Percentiles rank a stretch among this genome's conserved stretches.
Evolutionary conservation across 2,329 filamentous ascomycete genomes (phyloP).

Genomic region (Chaetomiaceae sp.): DNA sequence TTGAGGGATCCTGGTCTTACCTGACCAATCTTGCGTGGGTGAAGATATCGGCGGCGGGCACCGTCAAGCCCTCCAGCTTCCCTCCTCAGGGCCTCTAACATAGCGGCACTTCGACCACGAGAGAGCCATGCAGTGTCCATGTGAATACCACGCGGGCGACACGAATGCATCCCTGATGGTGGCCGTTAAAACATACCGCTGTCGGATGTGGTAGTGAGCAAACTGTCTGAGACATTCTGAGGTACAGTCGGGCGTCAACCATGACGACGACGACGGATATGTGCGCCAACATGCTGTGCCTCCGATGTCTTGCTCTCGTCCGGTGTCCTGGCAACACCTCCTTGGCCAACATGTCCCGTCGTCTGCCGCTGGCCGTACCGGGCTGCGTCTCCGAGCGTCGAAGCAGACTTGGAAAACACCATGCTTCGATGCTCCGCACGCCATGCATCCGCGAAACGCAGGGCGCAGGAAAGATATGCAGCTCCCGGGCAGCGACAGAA

Average conservation of each 20-base stretch:
- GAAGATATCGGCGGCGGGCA: conserved; percentile 63
- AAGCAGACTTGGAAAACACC: neutral
- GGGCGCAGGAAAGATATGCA: conserved; percentile 7
- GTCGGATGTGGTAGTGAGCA: conserved; percentile 12
- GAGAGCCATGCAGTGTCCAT: neutral
- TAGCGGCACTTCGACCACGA: neutral
- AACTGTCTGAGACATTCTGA: conserved; percentile 15
- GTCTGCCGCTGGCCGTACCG: conserved; percentile 11
- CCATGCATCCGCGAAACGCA: conserved; percentile 6
- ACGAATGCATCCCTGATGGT: neutral
- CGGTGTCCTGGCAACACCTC: conserved; percentile 5
- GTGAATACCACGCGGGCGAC: conserved; percentile 5
- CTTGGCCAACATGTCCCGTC: conserved; percentile 5
- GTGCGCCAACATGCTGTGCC: conserved; percentile 9
- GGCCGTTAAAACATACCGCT: neutral
- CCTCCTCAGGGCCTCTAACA: conserved; percentile 51
- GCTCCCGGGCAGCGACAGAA: neutral
- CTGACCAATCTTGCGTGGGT: conserved; percentile 73
- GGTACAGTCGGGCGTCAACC: conserved; percentile 7
- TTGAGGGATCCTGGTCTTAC: conserved; percentile 81
- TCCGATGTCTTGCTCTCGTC: conserved; percentile 6
- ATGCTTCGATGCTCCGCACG: conserved; percentile 1
- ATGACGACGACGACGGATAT: conserved; percentile 4
- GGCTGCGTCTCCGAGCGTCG: conserved; percentile 1
- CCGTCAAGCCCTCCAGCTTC: conserved; percentile 66